Evolutionary conservation across 805 yeast genomes (phyloP).

Genomic region (Metschnikowia cerradonensis): DNA sequence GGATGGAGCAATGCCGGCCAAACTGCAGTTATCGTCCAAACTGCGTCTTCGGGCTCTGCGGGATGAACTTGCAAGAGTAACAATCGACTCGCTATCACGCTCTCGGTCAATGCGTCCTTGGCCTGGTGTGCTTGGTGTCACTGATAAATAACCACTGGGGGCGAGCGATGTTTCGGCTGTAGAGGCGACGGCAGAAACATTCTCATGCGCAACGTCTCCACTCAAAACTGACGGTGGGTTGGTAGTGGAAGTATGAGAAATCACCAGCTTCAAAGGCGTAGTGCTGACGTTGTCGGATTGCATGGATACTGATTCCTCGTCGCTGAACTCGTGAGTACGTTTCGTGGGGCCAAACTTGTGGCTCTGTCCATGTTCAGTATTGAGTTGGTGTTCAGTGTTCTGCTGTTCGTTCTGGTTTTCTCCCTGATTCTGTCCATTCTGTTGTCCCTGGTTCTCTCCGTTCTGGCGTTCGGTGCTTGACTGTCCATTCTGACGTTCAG

Average conservation of each 20-base stretch:
- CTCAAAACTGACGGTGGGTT: slow-evolving; percentile 39
- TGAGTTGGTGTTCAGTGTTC: slow-evolving; percentile 2
- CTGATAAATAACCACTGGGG: slow-evolving; percentile 31
- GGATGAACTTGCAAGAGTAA: slow-evolving; percentile 40
- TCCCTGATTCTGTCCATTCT: background rate
- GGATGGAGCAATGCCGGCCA: slow-evolving; percentile 72
- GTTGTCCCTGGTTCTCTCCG: background rate
- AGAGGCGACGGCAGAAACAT: slow-evolving; percentile 35
- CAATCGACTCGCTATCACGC: slow-evolving; percentile 41
- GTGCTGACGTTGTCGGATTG: slow-evolving; percentile 42
- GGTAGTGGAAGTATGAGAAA: slow-evolving; percentile 36
- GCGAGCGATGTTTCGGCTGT: slow-evolving; percentile 51
- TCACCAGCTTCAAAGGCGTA: slow-evolving; percentile 44
- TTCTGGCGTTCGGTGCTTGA: background rate
- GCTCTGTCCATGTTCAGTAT: slow-evolving; percentile 2
- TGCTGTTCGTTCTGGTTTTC: background rate
- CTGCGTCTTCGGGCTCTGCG: slow-evolving; percentile 38
- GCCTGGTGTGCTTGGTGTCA: slow-evolving; percentile 13
- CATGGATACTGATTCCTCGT: slow-evolving; percentile 12
- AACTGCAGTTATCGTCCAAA: slow-evolving; percentile 56
- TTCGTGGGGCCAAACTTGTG: slow-evolving; percentile 7
- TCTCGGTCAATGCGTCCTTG: slow-evolving; percentile 9
- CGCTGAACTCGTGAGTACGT: slow-evolving; percentile 13
- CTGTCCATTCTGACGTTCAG: background rate
- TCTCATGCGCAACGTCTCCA: slow-evolving; percentile 26